Base-by-base conservation (phyloP, 495 filamentous ascomycete species). In the Bombardia bombarda region DNA sequence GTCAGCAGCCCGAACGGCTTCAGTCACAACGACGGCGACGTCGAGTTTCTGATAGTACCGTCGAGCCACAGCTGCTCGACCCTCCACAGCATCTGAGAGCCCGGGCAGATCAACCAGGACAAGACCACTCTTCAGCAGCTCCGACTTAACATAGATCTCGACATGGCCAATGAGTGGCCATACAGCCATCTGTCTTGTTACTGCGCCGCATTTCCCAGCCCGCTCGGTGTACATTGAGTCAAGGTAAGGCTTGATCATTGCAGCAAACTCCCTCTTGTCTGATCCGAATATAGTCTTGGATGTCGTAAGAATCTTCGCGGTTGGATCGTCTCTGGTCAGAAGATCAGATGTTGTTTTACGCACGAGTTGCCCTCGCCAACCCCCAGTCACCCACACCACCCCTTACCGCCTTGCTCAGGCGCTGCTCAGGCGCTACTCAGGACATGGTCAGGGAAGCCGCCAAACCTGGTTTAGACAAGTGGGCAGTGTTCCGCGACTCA, bases 121-220 rank as follows among this genome's bases (percentile, higher is more conserved):
- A 3, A 53, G 8, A 1, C 53, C 50, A 16, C 40, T 20, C 22
- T 40, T 44, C 7, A 59, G 40, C 7, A 59, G 10, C 14, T 50
- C 43, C 0, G 53, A 39, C 22, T 49, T 53, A 19, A 56, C 20
- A 4, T 34, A 52, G 7, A 59, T 30, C 1, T 53, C 42, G 23
- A 56, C 56, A 7, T 39, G 38, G 12, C 49, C 38, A 13, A 59
- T 47, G 2, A 59, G 42, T 3, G 56, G 56, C 56, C 56, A 59
- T 4, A 43, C 22, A 2, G 53, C 37, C 30, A 45, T 38, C 2
- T 46, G 21, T 22, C 45, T 13, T 6, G 44, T 30, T 9, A n/a
- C 9, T 0, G 3, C 12, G 8, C 46, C 31, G 9, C 14, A 12
- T 1, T 10, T 30, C 7, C 25, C 28, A 1, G 7, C 0, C 0